Base-by-base conservation (phyloP, 257 asterid species). In the Petunia axillaris region DNA sequence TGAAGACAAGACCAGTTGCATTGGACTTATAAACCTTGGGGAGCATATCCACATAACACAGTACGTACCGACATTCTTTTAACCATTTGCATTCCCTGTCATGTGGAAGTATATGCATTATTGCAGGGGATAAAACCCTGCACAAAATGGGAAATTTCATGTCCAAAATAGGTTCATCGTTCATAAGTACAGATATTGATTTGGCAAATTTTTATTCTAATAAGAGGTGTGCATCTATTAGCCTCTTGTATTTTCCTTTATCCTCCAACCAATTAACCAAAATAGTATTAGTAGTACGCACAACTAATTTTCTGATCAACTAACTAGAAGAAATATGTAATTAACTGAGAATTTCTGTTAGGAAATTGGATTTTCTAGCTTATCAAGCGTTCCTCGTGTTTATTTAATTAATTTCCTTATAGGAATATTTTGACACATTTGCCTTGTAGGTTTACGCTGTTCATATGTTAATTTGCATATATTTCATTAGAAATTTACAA, bases 41-140 rank as follows among this genome's bases (percentile, higher is more conserved):
- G 46, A 44, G 2, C 70, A 10, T 64, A 37, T 38, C 70, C 70
- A 25, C 57, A 6, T 38, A 43, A 4, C 1, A 38, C 41, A 25
- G 25, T 25, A 0, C 58, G 25, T 40, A 70, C 77, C 77, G 77
- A 70, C 77, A 70, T 70, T 70, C 77, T 70, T 70, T 70, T 39
- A 8, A 8, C 76, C 36, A 16, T 43, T 43, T 68, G 40, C n/a
- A 10, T 35, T 70, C 25, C 58, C 58, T 70, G 16, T 25, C 10
- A 46, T 70, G 4, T 16, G 1, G 25, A 48, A 25, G 25, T 25
- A 57, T 57, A 57, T 15, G 57, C 16, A 44, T 43, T 43, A 48
- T 48, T 4, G 0, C 25, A 25, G 25, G 25, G 25, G 25, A 25
- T 25, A 25, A 25, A 25, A 25, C 25, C 25, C 25, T 25, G 0